Evolutionary conservation across 768 basidiomycete species (phyloP).

Genomic region (Dentipellis sp.): DNA sequence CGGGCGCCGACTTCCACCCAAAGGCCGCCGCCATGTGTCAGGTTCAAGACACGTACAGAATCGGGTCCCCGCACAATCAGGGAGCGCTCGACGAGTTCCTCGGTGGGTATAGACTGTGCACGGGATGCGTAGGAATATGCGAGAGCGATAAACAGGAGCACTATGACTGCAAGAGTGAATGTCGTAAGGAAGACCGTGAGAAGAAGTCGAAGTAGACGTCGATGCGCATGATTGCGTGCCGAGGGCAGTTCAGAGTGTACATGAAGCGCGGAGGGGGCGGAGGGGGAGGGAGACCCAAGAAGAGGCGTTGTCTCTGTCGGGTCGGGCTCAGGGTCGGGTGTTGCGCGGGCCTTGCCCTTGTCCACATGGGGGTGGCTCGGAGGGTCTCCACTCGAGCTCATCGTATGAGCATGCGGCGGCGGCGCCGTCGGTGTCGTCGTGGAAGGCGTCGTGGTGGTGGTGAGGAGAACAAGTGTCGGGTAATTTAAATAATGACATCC

Average conservation of each 20-base stretch:
- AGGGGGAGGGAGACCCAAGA: conserved; percentile 31
- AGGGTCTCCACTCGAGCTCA: not conserved
- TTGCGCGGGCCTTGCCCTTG: conserved; percentile 38
- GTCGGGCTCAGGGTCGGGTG: conserved; percentile 13
- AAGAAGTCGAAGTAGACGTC: conserved; percentile 33
- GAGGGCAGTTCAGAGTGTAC: conserved; percentile 18
- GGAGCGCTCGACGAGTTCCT: conserved; percentile 47
- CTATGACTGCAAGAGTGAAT: conserved; percentile 21
- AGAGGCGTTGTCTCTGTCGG: conserved; percentile 49
- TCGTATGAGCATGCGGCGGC: not conserved
- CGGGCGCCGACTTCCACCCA: conserved; percentile 50
- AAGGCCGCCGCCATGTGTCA: conserved; percentile 46
- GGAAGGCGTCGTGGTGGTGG: not conserved
- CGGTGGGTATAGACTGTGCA: conserved; percentile 41
- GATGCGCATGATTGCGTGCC: conserved; percentile 25
- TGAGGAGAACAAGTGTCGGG: not conserved
- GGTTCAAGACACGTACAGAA: conserved; percentile 50
- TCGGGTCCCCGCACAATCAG: conserved; percentile 54
- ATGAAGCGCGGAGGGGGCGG: conserved; percentile 18
- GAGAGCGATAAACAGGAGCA: conserved; percentile 35
- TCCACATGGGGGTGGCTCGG: conserved; percentile 11
- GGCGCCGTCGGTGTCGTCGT: not conserved
- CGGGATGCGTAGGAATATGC: conserved; percentile 60
- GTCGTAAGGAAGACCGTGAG: conserved; percentile 43
- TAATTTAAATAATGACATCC: not conserved